Conservation (phyloP, 805 yeast species). For the Wickerhamiella spandovensis region DNA sequence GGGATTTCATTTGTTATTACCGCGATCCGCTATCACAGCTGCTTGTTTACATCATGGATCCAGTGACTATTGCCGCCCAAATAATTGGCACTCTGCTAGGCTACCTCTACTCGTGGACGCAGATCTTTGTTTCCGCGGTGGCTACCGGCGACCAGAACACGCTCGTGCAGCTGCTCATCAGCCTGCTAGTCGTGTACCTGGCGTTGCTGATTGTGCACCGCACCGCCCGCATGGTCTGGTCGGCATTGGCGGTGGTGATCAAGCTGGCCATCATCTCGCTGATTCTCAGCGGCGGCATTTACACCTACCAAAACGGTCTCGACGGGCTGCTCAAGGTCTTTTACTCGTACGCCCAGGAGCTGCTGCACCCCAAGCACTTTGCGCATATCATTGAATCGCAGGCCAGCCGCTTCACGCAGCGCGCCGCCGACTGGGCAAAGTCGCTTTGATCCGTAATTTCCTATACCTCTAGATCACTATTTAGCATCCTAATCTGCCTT, state of each 20-base stretch:
- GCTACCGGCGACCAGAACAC: slow-evolving; percentile 8
- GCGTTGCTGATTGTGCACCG: slow-evolving; percentile 16
- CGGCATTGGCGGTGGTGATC: slow-evolving; percentile 12
- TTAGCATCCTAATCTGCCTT: no score
- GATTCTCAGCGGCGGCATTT: slow-evolving; percentile 8
- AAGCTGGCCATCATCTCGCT: slow-evolving; percentile 10
- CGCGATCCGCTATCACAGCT: neutral
- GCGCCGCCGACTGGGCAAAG: neutral
- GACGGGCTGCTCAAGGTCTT: neutral
- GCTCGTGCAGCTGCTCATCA: slow-evolving; percentile 11
- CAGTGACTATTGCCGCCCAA: neutral
- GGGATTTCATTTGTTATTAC: no score
- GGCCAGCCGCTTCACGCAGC: neutral
- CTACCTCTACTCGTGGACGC: slow-evolving; percentile 7
- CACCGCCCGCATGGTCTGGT: slow-evolving; percentile 15
- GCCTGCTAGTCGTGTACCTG: slow-evolving; percentile 16
- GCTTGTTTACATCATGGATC: neutral
- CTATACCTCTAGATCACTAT: no score
- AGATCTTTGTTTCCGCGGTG: slow-evolving; percentile 6
- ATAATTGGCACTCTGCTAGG: slow-evolving; percentile 2
- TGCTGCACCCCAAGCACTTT: neutral
- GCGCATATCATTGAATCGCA: neutral
- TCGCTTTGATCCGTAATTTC: no score
- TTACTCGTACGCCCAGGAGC: neutral
- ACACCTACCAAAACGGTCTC: slow-evolving; percentile 10